Evolutionary conservation across 148 eudicot species (phyloP).

Genomic region (Drosera capensis): DNA sequence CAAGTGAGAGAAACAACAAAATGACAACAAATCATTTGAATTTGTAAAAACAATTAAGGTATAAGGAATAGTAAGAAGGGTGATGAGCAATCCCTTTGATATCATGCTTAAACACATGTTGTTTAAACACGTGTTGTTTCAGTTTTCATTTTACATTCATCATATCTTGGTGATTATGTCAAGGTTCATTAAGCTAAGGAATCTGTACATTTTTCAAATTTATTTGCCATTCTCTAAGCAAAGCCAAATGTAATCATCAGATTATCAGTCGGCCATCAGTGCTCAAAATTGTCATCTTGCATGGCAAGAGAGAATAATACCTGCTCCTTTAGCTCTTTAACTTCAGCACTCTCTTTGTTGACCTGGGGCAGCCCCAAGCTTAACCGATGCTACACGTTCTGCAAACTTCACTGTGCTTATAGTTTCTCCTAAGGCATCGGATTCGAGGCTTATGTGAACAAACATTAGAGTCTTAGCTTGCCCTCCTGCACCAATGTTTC

Average conservation of each 20-base stretch:
- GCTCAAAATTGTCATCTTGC: too few species aligned
- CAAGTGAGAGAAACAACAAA: not conserved
- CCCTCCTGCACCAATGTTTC: constrained; percentile 41
- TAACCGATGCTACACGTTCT: constrained; percentile 92
- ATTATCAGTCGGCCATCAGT: too few species aligned
- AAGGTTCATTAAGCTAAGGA: too few species aligned
- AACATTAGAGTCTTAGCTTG: constrained; percentile 99
- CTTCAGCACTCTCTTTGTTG: constrained; percentile 71
- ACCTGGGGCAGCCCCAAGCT: constrained; percentile 95
- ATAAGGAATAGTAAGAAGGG: too few species aligned
- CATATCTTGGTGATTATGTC: too few species aligned
- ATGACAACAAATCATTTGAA: constrained; percentile 1
- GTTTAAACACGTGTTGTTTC: too few species aligned
- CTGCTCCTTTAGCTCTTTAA: constrained; percentile 95
- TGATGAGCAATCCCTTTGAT: too few species aligned
- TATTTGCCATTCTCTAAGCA: too few species aligned
- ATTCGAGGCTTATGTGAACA: constrained; percentile 95
- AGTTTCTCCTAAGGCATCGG: constrained; percentile 82
- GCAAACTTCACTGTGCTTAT: constrained; percentile 96
- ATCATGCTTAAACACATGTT: too few species aligned
- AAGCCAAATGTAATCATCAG: too few species aligned
- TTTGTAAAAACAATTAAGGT: not conserved
- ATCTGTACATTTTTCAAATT: too few species aligned
- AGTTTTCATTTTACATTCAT: too few species aligned
- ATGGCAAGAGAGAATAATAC: constrained; percentile 9